Evolutionary conservation across 2,329 filamentous ascomycete species (phyloP), one percentile per base, ranked within the genome.

Genomic region (Colletotrichum filicis): DNA sequence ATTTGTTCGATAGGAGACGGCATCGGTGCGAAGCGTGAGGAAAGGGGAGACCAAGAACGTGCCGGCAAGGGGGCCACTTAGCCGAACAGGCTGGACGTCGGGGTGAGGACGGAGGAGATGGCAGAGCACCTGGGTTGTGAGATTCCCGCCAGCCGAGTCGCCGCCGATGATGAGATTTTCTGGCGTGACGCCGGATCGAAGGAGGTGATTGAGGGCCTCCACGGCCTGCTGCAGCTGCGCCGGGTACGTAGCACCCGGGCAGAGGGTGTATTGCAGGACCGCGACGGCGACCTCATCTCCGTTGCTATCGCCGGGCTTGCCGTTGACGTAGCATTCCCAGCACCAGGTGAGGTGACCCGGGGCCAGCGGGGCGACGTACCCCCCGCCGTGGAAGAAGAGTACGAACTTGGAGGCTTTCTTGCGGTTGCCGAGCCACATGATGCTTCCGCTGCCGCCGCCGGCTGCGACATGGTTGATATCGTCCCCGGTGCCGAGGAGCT

Each of bases 221-320:
- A 73, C 77, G 1, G 80, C 81, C 68, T 84, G 81, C 4, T 60
- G 67, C 12, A 84, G 76, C 37, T 82, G 82, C 0, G 70, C 69
- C 1, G 82, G 82, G 28, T 80, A 80, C n/a, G 67, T 59, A 4
- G 76, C 80, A 2, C 61, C 76, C 12, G 81, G 81, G 12, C 71
- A 67, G 14, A 83, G 79, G 8, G 81, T 78, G 72, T 84, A 84
- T 74, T 81, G 78, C 66, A 84, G 71, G 11, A 83, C 66, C 1
- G 78, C 80, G 3, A 84, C 81, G 11, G 79, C 77, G 3, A 78
- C 75, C 70, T 80, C 78, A 12, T 73, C 68, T 28, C 74, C 76
- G 11, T 68, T 63, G 59, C 76, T 74, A 14, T 68, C 64, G 59
- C 77, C 75, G 26, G 65, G 26, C 11, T 77, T 75, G 2, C 73